Base-by-base conservation (phyloP, 495 filamentous ascomycete species). In the Cercophora scortea region DNA sequence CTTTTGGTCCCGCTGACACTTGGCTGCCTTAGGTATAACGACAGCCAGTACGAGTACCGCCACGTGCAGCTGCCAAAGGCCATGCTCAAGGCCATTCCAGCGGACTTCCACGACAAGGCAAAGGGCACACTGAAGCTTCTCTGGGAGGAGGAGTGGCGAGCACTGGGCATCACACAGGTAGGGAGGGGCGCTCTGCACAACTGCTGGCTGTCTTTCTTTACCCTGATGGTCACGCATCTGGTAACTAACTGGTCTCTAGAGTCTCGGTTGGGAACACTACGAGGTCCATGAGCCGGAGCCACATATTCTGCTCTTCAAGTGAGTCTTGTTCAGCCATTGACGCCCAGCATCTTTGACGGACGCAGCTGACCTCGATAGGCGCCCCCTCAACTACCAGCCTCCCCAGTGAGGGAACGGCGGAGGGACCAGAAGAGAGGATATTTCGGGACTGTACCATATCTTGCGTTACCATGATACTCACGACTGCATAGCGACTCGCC, bases 271-370 rank as follows among this genome's bases (percentile, higher is more conserved):
- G 93, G 91, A 96, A 64, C 93, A 98, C 70, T 98, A 98, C 59
- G 93, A 98, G 70, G 93, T 97, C 49, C 93, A 98, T 65, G 94
- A 96, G 69, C 93, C 93, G 36, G 93, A 98, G 73, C 93, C 93
- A 46, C 93, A 98, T 60, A 97, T 98, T 54, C 80, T 98, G 33
- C 80, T 98, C 12, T 98, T 98, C 79, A 98, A 98, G 93, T 97
- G 70, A 70, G 87, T 71, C 8, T 17, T 11, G 25, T 5, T 5
- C 25, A 25, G 17, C 17, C 13, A 2, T n/a, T 19, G 42, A 15
- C 42, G 42, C 10, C n/a, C 1, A 44, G 32, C 43, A 45, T 13
- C 17, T n/a, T n/a, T 6, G 18, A 32, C 11, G 17, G 34, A 12
- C n/a, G 32, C 13, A 13, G 32, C 34, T 48, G 32, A 38, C 46